Percentiles rank a stretch among this genome's conserved stretches.
These are phyloP conservation scores for Mimosa pudica DNA, from an alignment of 306 rosid genomes.

Conservation along the genomic window DNA sequence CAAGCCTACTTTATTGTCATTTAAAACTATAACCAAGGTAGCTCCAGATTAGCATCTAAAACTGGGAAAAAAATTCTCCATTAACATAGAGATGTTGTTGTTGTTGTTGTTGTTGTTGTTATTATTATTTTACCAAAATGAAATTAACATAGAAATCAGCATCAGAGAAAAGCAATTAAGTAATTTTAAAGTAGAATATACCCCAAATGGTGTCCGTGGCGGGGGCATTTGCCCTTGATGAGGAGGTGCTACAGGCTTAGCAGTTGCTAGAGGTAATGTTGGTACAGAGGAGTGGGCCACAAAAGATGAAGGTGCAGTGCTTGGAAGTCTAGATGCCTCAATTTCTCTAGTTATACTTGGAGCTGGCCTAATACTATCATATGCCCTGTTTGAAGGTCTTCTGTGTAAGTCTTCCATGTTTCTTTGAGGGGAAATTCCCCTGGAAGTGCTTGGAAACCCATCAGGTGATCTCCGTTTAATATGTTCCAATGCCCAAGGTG, in stretches of 20 bases:
- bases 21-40: neutral
- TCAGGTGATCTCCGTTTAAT: conserved; percentile 62
- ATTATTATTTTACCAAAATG: too few species aligned
- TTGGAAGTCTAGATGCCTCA: conserved; percentile 63
- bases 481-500: conserved; percentile 86
- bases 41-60: conserved; percentile 27
- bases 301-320: conserved; percentile 50
- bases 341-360: conserved; percentile 56
- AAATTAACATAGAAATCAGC: neutral
- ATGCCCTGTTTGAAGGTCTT: conserved; percentile 62
- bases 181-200: conserved; percentile 40
- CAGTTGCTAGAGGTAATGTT: conserved; percentile 61
- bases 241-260: conserved; percentile 60
- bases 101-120: too few species aligned
- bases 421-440: conserved; percentile 52
- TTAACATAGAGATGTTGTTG: neutral
- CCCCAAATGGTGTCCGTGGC: conserved; percentile 60
- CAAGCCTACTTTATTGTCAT: neutral
- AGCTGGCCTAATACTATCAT: conserved; percentile 59
- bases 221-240: conserved; percentile 65
- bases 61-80: conserved; percentile 20
- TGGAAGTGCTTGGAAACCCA: conserved; percentile 43
- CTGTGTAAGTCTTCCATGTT: conserved; percentile 56
- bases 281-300: conserved; percentile 51
- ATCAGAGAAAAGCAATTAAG: conserved; percentile 23